These are phyloP conservation scores for Arthroderma sp. DNA, from an alignment of 2,329 filamentous ascomycete species.

Conservation along the genomic window DNA sequence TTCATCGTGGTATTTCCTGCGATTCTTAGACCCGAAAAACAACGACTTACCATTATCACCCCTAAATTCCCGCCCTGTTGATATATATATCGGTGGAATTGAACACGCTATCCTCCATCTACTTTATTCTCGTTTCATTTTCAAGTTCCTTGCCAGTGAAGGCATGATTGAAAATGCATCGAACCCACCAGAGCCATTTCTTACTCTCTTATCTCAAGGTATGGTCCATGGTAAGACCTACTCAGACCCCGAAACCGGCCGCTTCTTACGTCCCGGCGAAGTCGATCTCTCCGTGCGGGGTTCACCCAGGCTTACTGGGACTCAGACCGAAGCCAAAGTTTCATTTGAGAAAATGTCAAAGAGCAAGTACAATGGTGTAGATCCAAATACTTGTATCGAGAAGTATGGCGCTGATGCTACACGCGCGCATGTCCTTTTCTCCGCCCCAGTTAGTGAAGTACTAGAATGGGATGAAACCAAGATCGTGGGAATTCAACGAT, in stretches of 20 bases:
- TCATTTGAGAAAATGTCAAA: slow-evolving; percentile 91
- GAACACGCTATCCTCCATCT: slow-evolving; percentile 87
- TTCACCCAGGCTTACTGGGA: slow-evolving; percentile 50
- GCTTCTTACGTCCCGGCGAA: slow-evolving; percentile 65
- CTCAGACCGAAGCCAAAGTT: slow-evolving; percentile 47
- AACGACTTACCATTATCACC: slow-evolving; percentile 48
- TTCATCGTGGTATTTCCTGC: slow-evolving; percentile 83
- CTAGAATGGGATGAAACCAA: slow-evolving; percentile 80
- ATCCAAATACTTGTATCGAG: slow-evolving; percentile 59
- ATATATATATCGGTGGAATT: slow-evolving; percentile 79
- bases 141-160: slow-evolving; percentile 62
- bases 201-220: slow-evolving; percentile 70
- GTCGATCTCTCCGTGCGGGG: slow-evolving; percentile 50
- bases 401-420: slow-evolving; percentile 74
- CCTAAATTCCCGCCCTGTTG: slow-evolving; percentile 55
- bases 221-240: slow-evolving; percentile 89
- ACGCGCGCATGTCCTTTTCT: slow-evolving; percentile 77
- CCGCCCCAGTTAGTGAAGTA: slow-evolving; percentile 70
- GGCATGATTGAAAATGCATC: slow-evolving; percentile 19
- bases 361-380: slow-evolving; percentile 84
- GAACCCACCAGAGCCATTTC: slow-evolving; percentile 59
- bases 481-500: slow-evolving; percentile 68
- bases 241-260: slow-evolving; percentile 59
- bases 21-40: slow-evolving; percentile 53
- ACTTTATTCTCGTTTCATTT: slow-evolving; percentile 79